Evolutionary conservation across 352 stramenopile species (phyloP).

Genomic region (Phytophthora lateralis): DNA sequence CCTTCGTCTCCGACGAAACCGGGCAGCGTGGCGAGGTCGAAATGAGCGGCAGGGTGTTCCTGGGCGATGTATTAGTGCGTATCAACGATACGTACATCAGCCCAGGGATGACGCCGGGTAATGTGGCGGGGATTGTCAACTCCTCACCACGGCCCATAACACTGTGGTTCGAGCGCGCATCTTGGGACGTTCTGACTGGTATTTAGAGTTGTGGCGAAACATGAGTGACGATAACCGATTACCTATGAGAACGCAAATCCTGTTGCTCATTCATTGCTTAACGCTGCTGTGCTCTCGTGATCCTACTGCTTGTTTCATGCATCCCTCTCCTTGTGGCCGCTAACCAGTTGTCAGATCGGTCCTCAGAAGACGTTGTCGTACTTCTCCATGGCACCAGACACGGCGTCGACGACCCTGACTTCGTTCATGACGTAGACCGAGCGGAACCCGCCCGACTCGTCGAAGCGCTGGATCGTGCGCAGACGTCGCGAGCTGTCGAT

Average conservation of each 20-base stretch:
- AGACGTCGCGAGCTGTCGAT: constrained; percentile 81
- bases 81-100: constrained; percentile 46
- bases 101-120: constrained; percentile 34
- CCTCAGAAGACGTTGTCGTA: constrained; percentile 86
- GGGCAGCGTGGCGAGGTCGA: constrained; percentile 70
- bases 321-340: not conserved
- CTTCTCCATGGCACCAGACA: constrained; percentile 89
- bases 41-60: constrained; percentile 64
- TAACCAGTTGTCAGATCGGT: not conserved
- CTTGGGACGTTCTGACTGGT: constrained; percentile 58
- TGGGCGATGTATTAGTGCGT: constrained; percentile 67
- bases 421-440: constrained; percentile 92
- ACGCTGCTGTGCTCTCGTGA: not conserved
- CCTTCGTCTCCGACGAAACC: constrained; percentile 56
- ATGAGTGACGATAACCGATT: constrained; percentile 15
- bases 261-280: constrained; percentile 10
- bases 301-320: constrained; percentile 7
- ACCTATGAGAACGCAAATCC: constrained; percentile 11
- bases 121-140: constrained; percentile 58
- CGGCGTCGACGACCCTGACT: constrained; percentile 79
- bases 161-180: constrained; percentile 66
- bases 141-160: constrained; percentile 46
- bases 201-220: constrained; percentile 23
- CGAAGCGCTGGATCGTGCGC: constrained; percentile 86
- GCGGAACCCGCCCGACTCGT: constrained; percentile 84